These are phyloP conservation scores for Huntiella omanensis DNA, from an alignment of 2,329 filamentous ascomycete species.

Conservation along the genomic window DNA sequence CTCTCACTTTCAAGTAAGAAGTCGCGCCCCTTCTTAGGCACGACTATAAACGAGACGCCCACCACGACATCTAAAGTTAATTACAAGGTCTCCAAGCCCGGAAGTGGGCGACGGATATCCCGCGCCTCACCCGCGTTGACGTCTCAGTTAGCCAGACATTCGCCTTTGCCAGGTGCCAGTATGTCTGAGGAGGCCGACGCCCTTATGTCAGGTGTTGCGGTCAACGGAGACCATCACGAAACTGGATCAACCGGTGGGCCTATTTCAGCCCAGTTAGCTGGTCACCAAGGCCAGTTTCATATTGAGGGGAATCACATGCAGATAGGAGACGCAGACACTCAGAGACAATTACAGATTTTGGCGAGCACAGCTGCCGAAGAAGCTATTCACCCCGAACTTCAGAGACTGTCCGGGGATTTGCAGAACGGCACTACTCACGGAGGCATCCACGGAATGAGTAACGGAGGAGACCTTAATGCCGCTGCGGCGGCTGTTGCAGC, in stretches of 20 bases:
- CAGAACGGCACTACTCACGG: not conserved
- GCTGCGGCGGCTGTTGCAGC: constrained; percentile 9
- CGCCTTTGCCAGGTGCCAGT: not conserved
- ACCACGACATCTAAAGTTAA: not conserved
- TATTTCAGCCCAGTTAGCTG: constrained; percentile 6
- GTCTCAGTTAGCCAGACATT: not conserved
- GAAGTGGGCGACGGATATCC: constrained; percentile 1
- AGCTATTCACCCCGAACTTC: constrained; percentile 15
- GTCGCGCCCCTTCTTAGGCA: not conserved
- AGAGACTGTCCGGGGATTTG: constrained; percentile 12
- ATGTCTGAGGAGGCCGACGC: not conserved
- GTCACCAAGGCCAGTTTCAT: not conserved
- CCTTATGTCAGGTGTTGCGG: not conserved
- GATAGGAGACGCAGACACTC: constrained; percentile 9
- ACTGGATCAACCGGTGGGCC: not conserved
- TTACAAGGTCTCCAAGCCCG: constrained; percentile 9
- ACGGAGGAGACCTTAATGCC: constrained; percentile 5
- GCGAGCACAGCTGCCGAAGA: constrained; percentile 14
- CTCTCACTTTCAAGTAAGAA: not conserved
- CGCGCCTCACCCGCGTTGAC: constrained; percentile 6
- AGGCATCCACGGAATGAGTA: not conserved
- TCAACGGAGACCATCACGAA: not conserved
- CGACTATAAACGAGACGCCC: not conserved
- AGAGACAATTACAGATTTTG: constrained; percentile 11
- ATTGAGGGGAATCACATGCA: constrained; percentile 3